Conservation (phyloP, 768 basidiomycete genomes). For the Termitomyces sp. region DNA sequence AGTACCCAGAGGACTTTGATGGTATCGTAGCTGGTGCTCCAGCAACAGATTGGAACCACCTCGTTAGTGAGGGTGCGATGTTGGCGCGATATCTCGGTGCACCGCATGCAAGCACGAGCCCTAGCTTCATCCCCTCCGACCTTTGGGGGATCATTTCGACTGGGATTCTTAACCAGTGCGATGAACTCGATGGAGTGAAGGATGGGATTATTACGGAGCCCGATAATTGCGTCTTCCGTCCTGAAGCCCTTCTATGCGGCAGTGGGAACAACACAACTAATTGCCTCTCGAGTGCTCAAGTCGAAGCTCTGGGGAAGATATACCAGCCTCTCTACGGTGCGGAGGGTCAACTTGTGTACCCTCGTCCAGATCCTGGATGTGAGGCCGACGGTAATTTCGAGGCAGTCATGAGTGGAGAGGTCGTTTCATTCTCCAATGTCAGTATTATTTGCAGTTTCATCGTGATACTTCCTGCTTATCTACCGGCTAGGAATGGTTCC, state of each 20-base stretch:
- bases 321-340: neutral
- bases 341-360: neutral
- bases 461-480: neutral
- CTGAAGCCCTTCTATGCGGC: conserved; percentile 1
- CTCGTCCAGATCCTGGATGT: conserved; percentile 5
- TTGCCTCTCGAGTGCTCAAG: neutral
- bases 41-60: conserved; percentile 6
- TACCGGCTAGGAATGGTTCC: conserved; percentile 1
- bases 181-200: conserved; percentile 1
- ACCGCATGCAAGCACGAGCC: neutral
- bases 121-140: neutral
- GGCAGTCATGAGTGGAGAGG: neutral
- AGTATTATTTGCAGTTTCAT: neutral
- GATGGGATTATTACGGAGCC: conserved; percentile 7
- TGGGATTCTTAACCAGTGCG: conserved; percentile 3
- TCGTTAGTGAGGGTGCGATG: conserved; percentile 1
- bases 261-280: neutral
- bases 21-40: conserved; percentile 11
- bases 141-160: neutral
- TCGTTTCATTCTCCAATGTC: neutral
- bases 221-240: conserved; percentile 2
- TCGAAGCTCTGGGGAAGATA: neutral
- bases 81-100: conserved; percentile 1
- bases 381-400: neutral
- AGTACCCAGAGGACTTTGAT: conserved; percentile 10